Evolutionary conservation across 176 grass and related monocot genomes (phyloP).

Genomic region (Rhipidocladum racemiflorum): DNA sequence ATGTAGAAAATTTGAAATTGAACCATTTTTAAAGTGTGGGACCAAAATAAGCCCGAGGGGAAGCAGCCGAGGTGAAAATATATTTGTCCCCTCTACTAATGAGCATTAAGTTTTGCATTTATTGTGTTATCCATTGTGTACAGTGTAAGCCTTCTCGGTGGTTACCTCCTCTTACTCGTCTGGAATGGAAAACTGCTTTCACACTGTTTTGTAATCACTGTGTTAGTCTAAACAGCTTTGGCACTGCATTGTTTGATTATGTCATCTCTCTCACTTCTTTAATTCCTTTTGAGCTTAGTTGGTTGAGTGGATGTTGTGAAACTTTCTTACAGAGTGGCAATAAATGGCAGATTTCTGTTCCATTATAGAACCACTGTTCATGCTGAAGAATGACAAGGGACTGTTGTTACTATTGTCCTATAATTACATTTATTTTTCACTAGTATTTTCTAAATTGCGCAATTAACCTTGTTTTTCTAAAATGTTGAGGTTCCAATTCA

Average conservation of each 20-base stretch:
- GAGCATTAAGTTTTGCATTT: neutral
- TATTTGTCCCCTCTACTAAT: neutral
- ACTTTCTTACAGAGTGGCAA: neutral
- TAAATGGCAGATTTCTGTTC: neutral
- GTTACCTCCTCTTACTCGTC: neutral
- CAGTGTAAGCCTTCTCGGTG: neutral
- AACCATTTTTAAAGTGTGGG: neutral
- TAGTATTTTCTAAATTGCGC: neutral
- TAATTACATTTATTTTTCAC: neutral
- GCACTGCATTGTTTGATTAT: neutral
- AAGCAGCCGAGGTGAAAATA: neutral
- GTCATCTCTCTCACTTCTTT: neutral
- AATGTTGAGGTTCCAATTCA: constrained; percentile 1
- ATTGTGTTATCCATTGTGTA: neutral
- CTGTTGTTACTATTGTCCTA: neutral
- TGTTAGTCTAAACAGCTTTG: neutral
- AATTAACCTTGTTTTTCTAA: neutral
- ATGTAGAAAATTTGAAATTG: neutral
- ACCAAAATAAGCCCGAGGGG: neutral
- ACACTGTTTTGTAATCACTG: neutral
- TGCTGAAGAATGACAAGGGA: neutral
- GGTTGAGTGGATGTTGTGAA: neutral
- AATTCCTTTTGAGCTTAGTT: neutral
- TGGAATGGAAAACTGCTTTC: neutral
- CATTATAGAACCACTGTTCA: neutral